Evolutionary conservation across 208 protist species (phyloP).

Genomic region (Acanthamoeba quina): DNA sequence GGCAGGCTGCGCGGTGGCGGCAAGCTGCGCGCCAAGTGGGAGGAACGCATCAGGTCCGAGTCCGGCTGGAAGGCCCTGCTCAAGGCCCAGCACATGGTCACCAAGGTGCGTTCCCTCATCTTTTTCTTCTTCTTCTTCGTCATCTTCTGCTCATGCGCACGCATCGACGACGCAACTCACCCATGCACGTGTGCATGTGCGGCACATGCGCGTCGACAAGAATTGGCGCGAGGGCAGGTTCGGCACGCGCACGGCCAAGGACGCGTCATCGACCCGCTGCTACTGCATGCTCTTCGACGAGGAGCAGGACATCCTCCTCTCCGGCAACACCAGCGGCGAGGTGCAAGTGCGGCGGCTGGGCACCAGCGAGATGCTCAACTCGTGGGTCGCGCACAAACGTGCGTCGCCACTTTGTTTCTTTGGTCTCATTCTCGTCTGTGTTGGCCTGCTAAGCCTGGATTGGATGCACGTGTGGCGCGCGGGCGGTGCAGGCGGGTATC

Average conservation of each 20-base stretch:
- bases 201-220: not conserved
- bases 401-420: not conserved
- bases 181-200: not conserved
- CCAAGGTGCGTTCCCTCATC: not conserved
- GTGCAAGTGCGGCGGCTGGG: not conserved
- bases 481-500: not conserved
- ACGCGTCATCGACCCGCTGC: not conserved
- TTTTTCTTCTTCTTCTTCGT: not conserved
- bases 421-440: not conserved
- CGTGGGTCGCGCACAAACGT: constrained; percentile 26
- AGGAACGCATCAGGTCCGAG: not conserved
- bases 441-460: not conserved
- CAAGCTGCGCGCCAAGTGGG: constrained; percentile 11
- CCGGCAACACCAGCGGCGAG: constrained; percentile 37
- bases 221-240: constrained; percentile 4
- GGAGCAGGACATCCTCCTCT: constrained; percentile 5
- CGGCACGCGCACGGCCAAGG: not conserved
- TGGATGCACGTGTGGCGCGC: not conserved
- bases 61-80: constrained; percentile 39
- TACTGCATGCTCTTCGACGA: constrained; percentile 35
- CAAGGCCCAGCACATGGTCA: constrained; percentile 19
- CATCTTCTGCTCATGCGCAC: not conserved
- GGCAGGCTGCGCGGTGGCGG: not conserved
- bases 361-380: not conserved
- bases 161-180: not conserved